Evolutionary conservation across 805 yeast species (phyloP), one percentile per base, ranked within the genome.

Genomic region (Pichia deserticola): DNA sequence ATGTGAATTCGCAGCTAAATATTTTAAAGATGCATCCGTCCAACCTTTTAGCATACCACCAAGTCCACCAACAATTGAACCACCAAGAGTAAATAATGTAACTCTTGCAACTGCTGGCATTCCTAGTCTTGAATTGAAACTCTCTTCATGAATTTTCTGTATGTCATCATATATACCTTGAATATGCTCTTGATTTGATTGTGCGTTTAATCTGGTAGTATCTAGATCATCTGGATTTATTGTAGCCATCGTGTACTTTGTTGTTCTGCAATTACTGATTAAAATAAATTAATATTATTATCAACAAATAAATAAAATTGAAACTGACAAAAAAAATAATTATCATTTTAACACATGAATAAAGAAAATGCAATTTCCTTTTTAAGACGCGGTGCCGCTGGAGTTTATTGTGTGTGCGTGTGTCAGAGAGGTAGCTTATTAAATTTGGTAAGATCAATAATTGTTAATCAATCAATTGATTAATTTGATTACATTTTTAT

Each of bases 1-100:
- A 61, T 88, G 96, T 12, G 93, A 84, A 59, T 88, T 88, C 56
- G 86, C 87, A 3, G 90, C 89, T 43, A 88, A 69, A 57, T 77
- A 88, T 40, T 79, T 73, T 40, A 81, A 65, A 1, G 85, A 77
- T 0, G 86, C 70, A 2, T 62, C 54, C 47, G 73, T 72, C 57
- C 78, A 78, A 4, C 92, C 92, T 13, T 72, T 67, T 48, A 76
- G 74, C 58, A 82, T 72, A 8, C 95, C 95, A 3, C 74, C 68
- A 35, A 74, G 52, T 1, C 71, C 74, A 0, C 82, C 84, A 4
- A 75, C 61, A 0, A 70, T 40, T 4, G 75, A 72, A 0, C 73
- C 64, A 4, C 73, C 62, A 0, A 64, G 43, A 7, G 73, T 66
- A 30, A 78, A 63, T 4, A 74, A 58, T 10, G 73, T 61, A 4